Evolutionary conservation across 306 rosid species (phyloP).

Genomic region (Prunus padus): DNA sequence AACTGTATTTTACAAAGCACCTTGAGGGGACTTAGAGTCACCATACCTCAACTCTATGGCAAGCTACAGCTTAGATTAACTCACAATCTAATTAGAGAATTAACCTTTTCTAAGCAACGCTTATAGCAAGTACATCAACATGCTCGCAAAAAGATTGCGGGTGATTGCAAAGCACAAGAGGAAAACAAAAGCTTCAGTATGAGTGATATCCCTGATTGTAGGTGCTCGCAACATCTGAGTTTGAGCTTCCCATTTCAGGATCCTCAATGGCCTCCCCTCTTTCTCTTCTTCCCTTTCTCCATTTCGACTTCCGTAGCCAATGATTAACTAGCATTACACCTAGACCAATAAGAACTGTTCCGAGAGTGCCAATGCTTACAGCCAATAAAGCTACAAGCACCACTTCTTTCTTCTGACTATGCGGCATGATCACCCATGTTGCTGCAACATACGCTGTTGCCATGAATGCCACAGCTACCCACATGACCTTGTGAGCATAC

Average conservation of each 20-base stretch:
- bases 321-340: slow-evolving; percentile 51
- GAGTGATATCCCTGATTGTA: slow-evolving; percentile 60
- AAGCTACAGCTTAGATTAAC: no score
- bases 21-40: no score
- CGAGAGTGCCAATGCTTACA: slow-evolving; percentile 53
- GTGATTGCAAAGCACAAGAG: neutral
- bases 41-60: no score
- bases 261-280: slow-evolving; percentile 26
- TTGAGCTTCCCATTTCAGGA: slow-evolving; percentile 45
- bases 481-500: slow-evolving; percentile 67
- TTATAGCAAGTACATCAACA: no score
- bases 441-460: slow-evolving; percentile 62
- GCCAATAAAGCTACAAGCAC: slow-evolving; percentile 40
- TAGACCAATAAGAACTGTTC: slow-evolving; percentile 46
- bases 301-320: slow-evolving; percentile 45
- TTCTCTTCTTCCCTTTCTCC: slow-evolving; percentile 42
- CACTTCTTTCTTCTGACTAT: slow-evolving; percentile 29
- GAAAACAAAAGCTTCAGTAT: slow-evolving; percentile 32
- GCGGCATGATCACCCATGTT: slow-evolving; percentile 62
- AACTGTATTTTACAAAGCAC: no score
- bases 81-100: no score
- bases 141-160: no score
- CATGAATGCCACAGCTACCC: slow-evolving; percentile 72
- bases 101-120: no score
- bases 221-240: slow-evolving; percentile 65